Evolutionary conservation across 1,284 basidiomycete species (phyloP), one percentile per base, ranked within the genome.

Genomic region (Sphagnurus paluster): DNA sequence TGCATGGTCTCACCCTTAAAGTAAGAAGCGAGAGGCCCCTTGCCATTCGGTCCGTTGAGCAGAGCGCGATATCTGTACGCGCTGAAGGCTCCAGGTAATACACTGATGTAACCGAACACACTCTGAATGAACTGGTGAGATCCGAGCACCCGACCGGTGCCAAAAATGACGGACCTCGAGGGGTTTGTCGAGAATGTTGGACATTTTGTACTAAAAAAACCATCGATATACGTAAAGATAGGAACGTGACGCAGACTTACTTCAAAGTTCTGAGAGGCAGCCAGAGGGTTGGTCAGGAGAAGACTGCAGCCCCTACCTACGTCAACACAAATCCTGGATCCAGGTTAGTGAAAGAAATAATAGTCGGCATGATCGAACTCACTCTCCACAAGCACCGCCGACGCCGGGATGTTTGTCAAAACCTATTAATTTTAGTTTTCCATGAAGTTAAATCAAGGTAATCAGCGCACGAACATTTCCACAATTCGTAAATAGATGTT

Each of bases 361-460:
- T 14, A 48, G 23, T 9, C 26, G 50, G 23, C 33, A 11, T 23
- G 4, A 17, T 23, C 4, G 13, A 8, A 30, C 86, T 58, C 62
- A 89, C 85, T 95, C 90, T 73, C 95, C 95, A 65, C 94, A 97
- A 19, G 94, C 94, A 29, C 95, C 95, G 35, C 94, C 95, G 40
- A 97, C 90, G 60, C 86, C 82, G n/a, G 82, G 72, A 55, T 95
- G 88, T 58, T 84, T 87, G 69, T 98, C 92, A 62, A 98, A 98
- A 58, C 85, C 84, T 82, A 39, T 19, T 61, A 35, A 38, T 11
- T 9, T 28, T 34, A 16, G 17, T 30, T 26, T 14, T 30, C 26
- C 17, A 45, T 23, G 13, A 24, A 2, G n/a, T 23, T 5, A 13
- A 46, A 33, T 3, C 16, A 19, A 16, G 28, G 19, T 21, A 13